Evolutionary conservation across 306 rosid genomes (phyloP), one percentile per base, ranked within the genome.

Genomic region (Pueraria montana): DNA sequence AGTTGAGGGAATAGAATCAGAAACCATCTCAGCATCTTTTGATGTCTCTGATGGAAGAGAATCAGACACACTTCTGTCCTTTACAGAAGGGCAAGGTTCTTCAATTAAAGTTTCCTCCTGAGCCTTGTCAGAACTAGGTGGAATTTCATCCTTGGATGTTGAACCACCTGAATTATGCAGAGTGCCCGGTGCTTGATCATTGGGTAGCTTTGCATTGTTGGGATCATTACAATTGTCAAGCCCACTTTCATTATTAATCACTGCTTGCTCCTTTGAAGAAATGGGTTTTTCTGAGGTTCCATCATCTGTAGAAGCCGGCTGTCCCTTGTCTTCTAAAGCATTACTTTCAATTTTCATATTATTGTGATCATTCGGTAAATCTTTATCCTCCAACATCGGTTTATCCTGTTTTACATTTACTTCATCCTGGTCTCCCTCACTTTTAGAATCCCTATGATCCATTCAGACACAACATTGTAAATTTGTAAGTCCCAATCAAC

Each of bases 111-210:
- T 78, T 71, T 69, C 83, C 63, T 82, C 89, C 48, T 43, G 87
- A 26, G 74, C 80, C 77, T 80, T 88, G 85, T 85, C 84, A 52
- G 89, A 83, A 87, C 76, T 83, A 56, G 88, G 85, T 61, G 84
- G 81, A 80, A 81, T 83, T 64, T 83, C 86, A 73, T 38, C 89
- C 80, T 89, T 86, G 62, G 89, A 80, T 38, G 78, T 86, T 66
- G 88, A 85, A 80, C 64, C 87, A 67, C 64, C 87, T 58, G 88
- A 77, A 53, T 48, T 85, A 30, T 77, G 84, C 81, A 76, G 58
- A 83, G 82, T 59, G 77, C 70, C 66, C 50, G 81, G 86, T 58
- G 81, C 84, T 56, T 74, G 90, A 77, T 82, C 90, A 77, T 78
- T 87, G 34, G 86, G 52, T 52, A 80, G 43, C 63, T 87, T 89